These are phyloP conservation scores for Haematococcus lacustris DNA, from an alignment of 139 green algal genomes.

Conservation along the genomic window DNA sequence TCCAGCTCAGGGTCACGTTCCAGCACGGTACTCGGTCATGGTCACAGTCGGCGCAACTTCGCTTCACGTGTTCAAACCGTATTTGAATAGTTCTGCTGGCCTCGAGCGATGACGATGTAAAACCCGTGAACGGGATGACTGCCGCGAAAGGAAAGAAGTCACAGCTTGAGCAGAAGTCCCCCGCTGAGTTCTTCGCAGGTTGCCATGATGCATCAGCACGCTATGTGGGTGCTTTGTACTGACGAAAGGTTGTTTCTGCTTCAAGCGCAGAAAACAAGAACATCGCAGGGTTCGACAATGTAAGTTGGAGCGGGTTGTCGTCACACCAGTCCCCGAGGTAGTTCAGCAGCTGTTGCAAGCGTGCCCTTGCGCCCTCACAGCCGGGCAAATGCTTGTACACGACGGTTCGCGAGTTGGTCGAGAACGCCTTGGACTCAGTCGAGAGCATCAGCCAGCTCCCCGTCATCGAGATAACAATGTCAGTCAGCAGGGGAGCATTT, in stretches of 20 bases:
- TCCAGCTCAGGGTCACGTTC: too few species aligned
- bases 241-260: neutral
- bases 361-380: constrained; percentile 38
- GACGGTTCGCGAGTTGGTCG: constrained; percentile 89
- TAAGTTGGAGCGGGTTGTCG: constrained; percentile 24
- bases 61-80: too few species aligned
- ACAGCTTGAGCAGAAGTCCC: constrained; percentile 72
- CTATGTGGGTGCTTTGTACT: neutral
- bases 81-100: too few species aligned
- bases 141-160: neutral
- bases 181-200: constrained; percentile 90
- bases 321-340: neutral
- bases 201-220: too few species aligned
- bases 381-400: constrained; percentile 95
- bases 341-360: neutral
- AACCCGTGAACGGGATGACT: too few species aligned
- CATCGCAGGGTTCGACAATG: constrained; percentile 97
- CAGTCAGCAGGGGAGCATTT: constrained; percentile 2
- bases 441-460: constrained; percentile 76
- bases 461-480: constrained; percentile 75
- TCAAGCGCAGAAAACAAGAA: constrained; percentile 86
- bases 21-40: too few species aligned
- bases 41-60: too few species aligned
- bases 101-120: too few species aligned
- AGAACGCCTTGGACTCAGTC: constrained; percentile 89